These are phyloP conservation scores for Pythium aristosporum DNA, from an alignment of 352 stramenopile species.

Conservation along the genomic window DNA sequence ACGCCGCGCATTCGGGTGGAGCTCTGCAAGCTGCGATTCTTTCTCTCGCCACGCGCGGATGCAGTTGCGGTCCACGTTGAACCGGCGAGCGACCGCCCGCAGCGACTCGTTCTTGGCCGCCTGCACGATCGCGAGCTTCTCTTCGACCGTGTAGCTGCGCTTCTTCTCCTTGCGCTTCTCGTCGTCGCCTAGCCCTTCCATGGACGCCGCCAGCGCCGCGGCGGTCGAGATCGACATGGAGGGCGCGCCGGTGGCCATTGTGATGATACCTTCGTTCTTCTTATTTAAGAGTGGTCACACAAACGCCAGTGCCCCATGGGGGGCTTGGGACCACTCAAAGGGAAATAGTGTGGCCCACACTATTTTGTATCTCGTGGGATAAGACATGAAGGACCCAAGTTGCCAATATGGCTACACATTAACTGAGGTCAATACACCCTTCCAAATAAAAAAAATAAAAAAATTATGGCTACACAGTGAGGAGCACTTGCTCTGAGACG, in stretches of 20 bases:
- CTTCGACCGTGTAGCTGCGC: conserved; percentile 72
- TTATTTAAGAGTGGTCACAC: neutral
- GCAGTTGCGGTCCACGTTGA: conserved; percentile 74
- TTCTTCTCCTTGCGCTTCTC: conserved; percentile 46
- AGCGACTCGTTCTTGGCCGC: conserved; percentile 54
- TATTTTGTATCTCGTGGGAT: conserved; percentile 8
- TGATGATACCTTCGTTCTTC: neutral
- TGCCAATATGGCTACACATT: neutral
- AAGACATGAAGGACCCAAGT: conserved; percentile 6
- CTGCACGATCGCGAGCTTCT: conserved; percentile 67
- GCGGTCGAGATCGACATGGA: neutral
- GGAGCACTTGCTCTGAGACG: too few species aligned
- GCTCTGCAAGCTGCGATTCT: conserved; percentile 51
- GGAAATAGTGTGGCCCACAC: conserved; percentile 19
- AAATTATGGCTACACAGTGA: too few species aligned
- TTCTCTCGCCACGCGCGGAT: conserved; percentile 69
- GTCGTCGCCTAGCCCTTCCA: neutral
- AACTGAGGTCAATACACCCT: neutral
- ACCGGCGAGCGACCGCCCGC: conserved; percentile 52
- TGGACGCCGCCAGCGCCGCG: conserved; percentile 7
- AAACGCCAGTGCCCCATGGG: conserved; percentile 28
- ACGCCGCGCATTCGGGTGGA: conserved; percentile 54
- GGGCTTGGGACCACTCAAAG: conserved; percentile 8
- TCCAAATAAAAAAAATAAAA: too few species aligned
- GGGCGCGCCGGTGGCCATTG: neutral